Evolutionary conservation across 2,329 filamentous ascomycete species (phyloP), one percentile per base, ranked within the genome.

Genomic region (Lasiodiplodia theobromae): DNA sequence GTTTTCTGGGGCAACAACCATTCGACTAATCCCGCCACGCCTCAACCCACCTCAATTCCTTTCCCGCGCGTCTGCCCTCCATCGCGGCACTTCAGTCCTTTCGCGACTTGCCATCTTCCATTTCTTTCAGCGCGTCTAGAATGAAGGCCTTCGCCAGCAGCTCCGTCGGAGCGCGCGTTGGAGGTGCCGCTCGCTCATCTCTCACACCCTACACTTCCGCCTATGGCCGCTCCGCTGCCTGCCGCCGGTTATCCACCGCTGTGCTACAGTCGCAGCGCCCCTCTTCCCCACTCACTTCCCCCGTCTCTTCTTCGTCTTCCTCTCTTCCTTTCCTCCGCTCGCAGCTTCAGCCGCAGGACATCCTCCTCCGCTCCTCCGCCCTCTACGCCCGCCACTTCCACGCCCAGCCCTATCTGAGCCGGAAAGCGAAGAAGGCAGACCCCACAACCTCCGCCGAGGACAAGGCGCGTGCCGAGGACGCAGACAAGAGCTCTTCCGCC

Each of bases 201-300:
- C 57, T 63, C 44, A 74, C 80, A 68, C 72, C 77, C 56, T 72
- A 79, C 58, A 73, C 78, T 68, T 76, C 75, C 72, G 78, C 79
- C 69, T 81, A 82, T 73, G 82, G 82, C 73, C 78, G 83, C 73
- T 82, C 83, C 40, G 80, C 82, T 63, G 79, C 83, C 67, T 83
- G 84, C 75, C 79, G 84, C 72, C 80, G 83, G 78, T 79, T 84
- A 83, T 79, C 76, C 25, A 78, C 75, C 58, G 68, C 72, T 34
- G 70, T 76, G 25, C 37, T 70, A 51, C 54, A 70, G 10, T 70
- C 74, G 63, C 73, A 72, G 44, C 68, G 69, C 37, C 73, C 72
- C 38, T 75, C 76, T 65, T 71, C 76, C 71, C 74, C 68, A 69
- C 72, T 70, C 52, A 57, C 70, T 4, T 67, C 68, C 31, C 53